Evolutionary conservation across 192 early-diverging fungal genomes (phyloP), one percentile per base, ranked within the genome.

Genomic region (Rhizoclosmatium globosum): DNA sequence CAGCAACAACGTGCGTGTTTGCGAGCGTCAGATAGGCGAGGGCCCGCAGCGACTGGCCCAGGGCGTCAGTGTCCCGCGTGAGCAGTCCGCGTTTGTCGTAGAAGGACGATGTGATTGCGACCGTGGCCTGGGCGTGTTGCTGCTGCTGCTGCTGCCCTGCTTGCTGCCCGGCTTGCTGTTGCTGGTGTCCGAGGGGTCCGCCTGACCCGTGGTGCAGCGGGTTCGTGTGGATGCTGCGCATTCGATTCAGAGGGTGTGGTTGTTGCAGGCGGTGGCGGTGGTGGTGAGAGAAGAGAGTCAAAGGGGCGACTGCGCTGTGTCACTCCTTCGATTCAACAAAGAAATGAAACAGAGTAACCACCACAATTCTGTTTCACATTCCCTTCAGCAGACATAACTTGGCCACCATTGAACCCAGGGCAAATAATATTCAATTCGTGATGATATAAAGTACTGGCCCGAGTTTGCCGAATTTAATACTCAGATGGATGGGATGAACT

Each of bases 51-150:
- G 96, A 95, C 76, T 94, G 95, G 78, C 94, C 91, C 66, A 98
- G 89, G 44, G 96, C 91, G 76, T 95, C 85, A 56, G 91, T 91
- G 81, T 95, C 95, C 3, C 95, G 94, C 79, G 93, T 94, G 80
- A 94, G 92, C n/a, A 98, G 89, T n/a, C 95, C 97, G 78, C 97
- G 93, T 80, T 96, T 92, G 85, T 98, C 97, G 81, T 97, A 98
- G 58, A 93, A 43, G 3, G 71, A 17, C 4, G 77, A 57, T 3
- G 84, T 76, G 64, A 85, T 78, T 7, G 76, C 45, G 7, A 81
- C 59, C 38, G 50, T 64, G n/a, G 76, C 76, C 17, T 56, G 39
- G 4, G 58, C 31, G 31, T 31, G 31, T 31, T 31, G 31, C 31
- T 31, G 50, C 50, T 53, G 50, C 50, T 17, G 9, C 9, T 17